These are phyloP conservation scores for Solanum hybrid DNA, from an alignment of 305 asterid genomes.

Conservation along the genomic window DNA sequence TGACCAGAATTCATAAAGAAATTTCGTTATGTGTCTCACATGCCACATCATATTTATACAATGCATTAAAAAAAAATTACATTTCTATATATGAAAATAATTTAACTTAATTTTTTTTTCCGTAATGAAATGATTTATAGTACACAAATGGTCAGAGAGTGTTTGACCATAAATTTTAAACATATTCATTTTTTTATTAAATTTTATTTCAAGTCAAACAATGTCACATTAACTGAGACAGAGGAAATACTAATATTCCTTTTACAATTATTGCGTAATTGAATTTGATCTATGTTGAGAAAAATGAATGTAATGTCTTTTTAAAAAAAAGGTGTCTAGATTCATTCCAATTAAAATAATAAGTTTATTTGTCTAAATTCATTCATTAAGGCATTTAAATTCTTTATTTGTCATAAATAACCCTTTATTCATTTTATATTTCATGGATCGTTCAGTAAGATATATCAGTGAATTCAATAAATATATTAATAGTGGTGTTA, in stretches of 20 bases:
- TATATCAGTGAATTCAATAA: no score
- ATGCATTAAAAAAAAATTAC: background rate
- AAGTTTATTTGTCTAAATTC: background rate
- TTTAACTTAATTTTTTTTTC: no score
- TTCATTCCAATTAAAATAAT: background rate
- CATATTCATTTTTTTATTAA: no score
- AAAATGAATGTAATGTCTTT: background rate
- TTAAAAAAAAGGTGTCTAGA: background rate
- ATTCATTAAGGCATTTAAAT: background rate
- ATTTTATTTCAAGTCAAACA: no score
- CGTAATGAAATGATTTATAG: no score
- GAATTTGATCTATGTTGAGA: background rate
- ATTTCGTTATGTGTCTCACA: background rate
- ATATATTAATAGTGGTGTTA: no score
- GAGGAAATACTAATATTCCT: no score
- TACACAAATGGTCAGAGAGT: background rate
- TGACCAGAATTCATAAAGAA: background rate
- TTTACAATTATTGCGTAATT: background rate
- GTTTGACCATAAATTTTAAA: background rate
- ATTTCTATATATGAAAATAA: no score
- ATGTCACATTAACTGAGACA: no score
- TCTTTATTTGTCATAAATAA: background rate
- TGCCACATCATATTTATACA: background rate
- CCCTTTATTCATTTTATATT: background rate
- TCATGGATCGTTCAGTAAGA: background rate